Evolutionary conservation across 495 filamentous ascomycete species (phyloP).

Genomic region (Chaetomium tenue): DNA sequence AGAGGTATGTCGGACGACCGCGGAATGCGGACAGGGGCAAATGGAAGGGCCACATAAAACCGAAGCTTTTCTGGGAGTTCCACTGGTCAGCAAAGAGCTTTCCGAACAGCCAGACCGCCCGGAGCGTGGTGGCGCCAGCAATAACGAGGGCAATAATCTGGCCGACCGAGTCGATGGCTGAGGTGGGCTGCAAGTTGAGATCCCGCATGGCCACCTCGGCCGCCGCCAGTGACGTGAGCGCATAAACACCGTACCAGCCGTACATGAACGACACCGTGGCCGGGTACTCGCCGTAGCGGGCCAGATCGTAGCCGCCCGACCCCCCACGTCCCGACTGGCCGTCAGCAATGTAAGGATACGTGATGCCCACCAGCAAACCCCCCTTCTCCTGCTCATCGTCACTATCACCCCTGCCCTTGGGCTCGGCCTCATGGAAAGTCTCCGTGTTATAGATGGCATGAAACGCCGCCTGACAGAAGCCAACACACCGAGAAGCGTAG

Average conservation of each 20-base stretch:
- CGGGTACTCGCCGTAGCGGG: not conserved
- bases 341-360: not conserved
- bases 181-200: not conserved
- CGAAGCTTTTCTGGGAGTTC: too few species aligned
- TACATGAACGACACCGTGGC: not conserved
- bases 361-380: not conserved
- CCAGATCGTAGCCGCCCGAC: not conserved
- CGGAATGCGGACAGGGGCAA: too few species aligned
- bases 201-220: not conserved
- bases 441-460: not conserved
- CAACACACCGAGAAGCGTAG: not conserved
- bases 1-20: too few species aligned
- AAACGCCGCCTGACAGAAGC: not conserved
- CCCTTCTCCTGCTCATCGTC: not conserved
- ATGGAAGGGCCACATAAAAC: too few species aligned
- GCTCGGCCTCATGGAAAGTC: not conserved
- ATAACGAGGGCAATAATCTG: not conserved
- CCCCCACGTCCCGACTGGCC: too few species aligned
- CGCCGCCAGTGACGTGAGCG: not conserved
- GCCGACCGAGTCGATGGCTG: not conserved
- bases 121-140: not conserved
- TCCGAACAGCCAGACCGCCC: slow-evolving; percentile 14
- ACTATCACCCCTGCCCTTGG: too few species aligned
- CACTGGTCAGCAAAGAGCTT: too few species aligned
- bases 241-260: not conserved